These are phyloP conservation scores for Linum trigynum DNA, from an alignment of 345 rosid species.

Conservation along the genomic window DNA sequence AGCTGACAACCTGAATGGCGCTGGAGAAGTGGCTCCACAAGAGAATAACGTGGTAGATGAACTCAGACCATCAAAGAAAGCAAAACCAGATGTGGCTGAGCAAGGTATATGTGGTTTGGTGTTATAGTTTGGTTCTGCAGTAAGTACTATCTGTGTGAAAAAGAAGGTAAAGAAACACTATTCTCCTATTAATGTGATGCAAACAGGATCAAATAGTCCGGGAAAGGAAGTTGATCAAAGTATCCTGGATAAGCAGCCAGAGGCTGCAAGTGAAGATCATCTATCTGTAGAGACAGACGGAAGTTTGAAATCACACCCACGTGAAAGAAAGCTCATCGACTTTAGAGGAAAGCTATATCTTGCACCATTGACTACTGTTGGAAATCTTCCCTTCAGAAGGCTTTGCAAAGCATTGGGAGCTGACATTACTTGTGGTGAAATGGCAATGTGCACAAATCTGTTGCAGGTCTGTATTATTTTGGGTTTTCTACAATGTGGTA, in stretches of 20 bases:
- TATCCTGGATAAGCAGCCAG: slow-evolving; percentile 6
- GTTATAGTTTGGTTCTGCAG: slow-evolving; percentile 29
- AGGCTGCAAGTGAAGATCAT: slow-evolving; percentile 18
- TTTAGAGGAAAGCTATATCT: slow-evolving; percentile 82
- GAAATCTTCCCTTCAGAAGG: slow-evolving; percentile 95
- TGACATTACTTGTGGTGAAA: slow-evolving; percentile 92
- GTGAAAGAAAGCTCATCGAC: slow-evolving; percentile 83
- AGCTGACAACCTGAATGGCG: slow-evolving; percentile 25
- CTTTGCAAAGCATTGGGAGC: slow-evolving; percentile 88
- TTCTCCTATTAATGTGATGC: too few species aligned
- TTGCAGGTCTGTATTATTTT: slow-evolving; percentile 49
- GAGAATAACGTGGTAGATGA: slow-evolving; percentile 31
- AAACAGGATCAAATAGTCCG: slow-evolving; percentile 22
- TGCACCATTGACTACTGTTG: slow-evolving; percentile 93
- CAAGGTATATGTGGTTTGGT: slow-evolving; percentile 17
- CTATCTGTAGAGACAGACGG: slow-evolving; percentile 36
- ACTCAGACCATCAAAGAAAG: slow-evolving; percentile 55
- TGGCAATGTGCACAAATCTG: slow-evolving; percentile 96
- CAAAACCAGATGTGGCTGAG: slow-evolving; percentile 32
- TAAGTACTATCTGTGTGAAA: neutral
- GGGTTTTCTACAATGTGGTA: too few species aligned
- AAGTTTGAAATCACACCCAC: slow-evolving; percentile 55
- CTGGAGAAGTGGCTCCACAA: slow-evolving; percentile 16
- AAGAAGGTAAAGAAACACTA: neutral
- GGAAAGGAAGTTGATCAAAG: slow-evolving; percentile 22